Evolutionary conservation across 2,329 filamentous ascomycete genomes (phyloP).

Genomic region (Mycosphaerella sp.): DNA sequence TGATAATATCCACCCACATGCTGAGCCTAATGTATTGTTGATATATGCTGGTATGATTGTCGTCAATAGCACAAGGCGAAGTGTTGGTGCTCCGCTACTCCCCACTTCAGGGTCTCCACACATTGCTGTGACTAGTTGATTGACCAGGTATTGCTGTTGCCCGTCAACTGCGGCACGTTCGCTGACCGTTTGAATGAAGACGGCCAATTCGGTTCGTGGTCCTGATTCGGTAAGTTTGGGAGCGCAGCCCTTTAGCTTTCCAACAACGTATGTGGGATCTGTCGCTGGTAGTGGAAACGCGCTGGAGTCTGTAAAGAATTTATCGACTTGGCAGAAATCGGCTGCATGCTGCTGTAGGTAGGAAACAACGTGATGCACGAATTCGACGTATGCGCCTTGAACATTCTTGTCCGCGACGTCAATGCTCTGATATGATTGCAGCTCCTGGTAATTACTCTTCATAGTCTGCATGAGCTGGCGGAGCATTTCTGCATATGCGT

Average conservation of each 20-base stretch:
- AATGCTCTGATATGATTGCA: constrained; percentile 32
- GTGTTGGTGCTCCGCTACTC: constrained; percentile 32
- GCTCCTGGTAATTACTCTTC: constrained; percentile 55
- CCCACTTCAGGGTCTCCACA: constrained; percentile 41
- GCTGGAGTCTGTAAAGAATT: constrained; percentile 55
- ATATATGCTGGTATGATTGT: constrained; percentile 55
- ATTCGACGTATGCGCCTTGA: constrained; percentile 53
- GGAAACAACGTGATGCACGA: constrained; percentile 55
- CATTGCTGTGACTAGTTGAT: constrained; percentile 50
- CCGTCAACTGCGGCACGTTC: constrained; percentile 54
- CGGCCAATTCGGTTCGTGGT: constrained; percentile 49
- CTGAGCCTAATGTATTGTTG: constrained; percentile 41
- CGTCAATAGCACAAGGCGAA: constrained; percentile 49
- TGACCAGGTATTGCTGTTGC: constrained; percentile 52
- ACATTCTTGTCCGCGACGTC: constrained; percentile 22
- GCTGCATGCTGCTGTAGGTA: constrained; percentile 56
- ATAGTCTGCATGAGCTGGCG: constrained; percentile 55
- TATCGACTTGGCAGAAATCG: constrained; percentile 51
- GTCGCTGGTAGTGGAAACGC: constrained; percentile 54
- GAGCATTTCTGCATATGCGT: constrained; percentile 48
- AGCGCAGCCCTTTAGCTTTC: constrained; percentile 54
- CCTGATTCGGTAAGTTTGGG: constrained; percentile 46
- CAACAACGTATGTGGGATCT: constrained; percentile 59
- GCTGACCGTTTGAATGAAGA: constrained; percentile 55
- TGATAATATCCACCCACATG: constrained; percentile 48